These are phyloP conservation scores for Aspergillus brunneoviolaceus DNA, from an alignment of 2,329 filamentous ascomycete species.

Conservation along the genomic window DNA sequence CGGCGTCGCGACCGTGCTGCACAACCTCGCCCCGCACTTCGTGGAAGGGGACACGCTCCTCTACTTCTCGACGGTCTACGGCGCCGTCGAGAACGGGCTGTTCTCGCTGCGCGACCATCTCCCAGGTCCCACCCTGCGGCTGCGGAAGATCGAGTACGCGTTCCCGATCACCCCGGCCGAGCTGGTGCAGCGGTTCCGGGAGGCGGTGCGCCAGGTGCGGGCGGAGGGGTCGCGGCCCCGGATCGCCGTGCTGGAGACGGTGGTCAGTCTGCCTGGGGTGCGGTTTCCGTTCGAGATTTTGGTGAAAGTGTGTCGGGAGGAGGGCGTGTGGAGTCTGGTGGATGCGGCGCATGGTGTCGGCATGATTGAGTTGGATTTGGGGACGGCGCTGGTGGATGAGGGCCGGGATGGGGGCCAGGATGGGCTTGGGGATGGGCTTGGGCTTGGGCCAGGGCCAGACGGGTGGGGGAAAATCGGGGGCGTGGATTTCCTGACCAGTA, in stretches of 20 bases:
- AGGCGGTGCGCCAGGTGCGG: slow-evolving; percentile 55
- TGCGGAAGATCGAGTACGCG: slow-evolving; percentile 57
- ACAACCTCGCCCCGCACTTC: slow-evolving; percentile 62
- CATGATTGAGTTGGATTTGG: slow-evolving; percentile 70
- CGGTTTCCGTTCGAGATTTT: slow-evolving; percentile 74
- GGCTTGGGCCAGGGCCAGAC: no score
- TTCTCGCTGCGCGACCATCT: slow-evolving; percentile 70
- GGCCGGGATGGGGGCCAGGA: not conserved
- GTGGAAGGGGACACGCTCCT: slow-evolving; percentile 69
- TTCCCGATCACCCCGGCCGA: slow-evolving; percentile 72
- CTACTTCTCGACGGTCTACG: slow-evolving; percentile 77
- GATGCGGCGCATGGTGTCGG: slow-evolving; percentile 87
- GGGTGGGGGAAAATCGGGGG: slow-evolving; percentile 49
- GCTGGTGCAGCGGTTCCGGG: slow-evolving; percentile 61
- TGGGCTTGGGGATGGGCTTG: no score
- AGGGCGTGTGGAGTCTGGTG: slow-evolving; percentile 69
- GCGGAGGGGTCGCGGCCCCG: slow-evolving; percentile 45
- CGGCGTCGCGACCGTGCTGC: slow-evolving; percentile 69
- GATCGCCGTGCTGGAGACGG: slow-evolving; percentile 74
- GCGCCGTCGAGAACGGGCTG: slow-evolving; percentile 71
- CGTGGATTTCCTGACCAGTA: slow-evolving; percentile 83
- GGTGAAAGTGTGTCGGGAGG: slow-evolving; percentile 61
- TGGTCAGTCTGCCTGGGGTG: slow-evolving; percentile 76
- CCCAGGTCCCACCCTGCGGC: slow-evolving; percentile 35
- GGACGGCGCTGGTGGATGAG: not conserved